Conservation (phyloP, 2,329 filamentous ascomycete species). For the Pseudocercospora ulei region DNA sequence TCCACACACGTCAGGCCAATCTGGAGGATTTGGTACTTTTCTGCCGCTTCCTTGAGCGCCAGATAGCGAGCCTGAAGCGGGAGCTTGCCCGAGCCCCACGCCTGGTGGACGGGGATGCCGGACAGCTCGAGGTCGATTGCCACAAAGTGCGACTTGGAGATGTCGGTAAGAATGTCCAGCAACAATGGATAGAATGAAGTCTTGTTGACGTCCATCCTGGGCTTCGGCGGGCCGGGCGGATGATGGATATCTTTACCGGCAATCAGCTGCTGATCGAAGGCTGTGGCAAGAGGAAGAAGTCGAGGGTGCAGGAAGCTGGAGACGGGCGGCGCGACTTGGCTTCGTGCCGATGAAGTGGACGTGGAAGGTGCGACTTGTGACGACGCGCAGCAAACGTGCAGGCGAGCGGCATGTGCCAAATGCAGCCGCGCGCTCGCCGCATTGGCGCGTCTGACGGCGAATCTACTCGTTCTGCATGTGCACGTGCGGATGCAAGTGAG, state of each 20-base stretch:
- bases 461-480: constrained; percentile 11
- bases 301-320: constrained; percentile 16
- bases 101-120: constrained; percentile 46
- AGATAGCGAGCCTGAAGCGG: constrained; percentile 52
- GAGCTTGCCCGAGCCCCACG: constrained; percentile 37
- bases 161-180: constrained; percentile 48
- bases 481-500: not conserved
- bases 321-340: constrained; percentile 11
- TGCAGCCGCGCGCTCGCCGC: constrained; percentile 4
- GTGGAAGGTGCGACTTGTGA: constrained; percentile 20
- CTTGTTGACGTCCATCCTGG: constrained; percentile 50
- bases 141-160: constrained; percentile 53
- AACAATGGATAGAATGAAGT: constrained; percentile 44
- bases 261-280: constrained; percentile 14
- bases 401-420: constrained; percentile 11
- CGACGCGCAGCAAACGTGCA: constrained; percentile 21
- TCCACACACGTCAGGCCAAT: constrained; percentile 57
- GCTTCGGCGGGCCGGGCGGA: not conserved
- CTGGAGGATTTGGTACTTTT: constrained; percentile 56
- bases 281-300: constrained; percentile 20
- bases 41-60: constrained; percentile 52
- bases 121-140: constrained; percentile 59
- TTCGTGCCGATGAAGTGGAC: constrained; percentile 12
- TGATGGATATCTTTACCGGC: constrained; percentile 12
- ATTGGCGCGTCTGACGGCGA: constrained; percentile 8